Conservation (phyloP, 2,329 filamentous ascomycete genomes). For the Neopestalotiopsis clavispora region DNA sequence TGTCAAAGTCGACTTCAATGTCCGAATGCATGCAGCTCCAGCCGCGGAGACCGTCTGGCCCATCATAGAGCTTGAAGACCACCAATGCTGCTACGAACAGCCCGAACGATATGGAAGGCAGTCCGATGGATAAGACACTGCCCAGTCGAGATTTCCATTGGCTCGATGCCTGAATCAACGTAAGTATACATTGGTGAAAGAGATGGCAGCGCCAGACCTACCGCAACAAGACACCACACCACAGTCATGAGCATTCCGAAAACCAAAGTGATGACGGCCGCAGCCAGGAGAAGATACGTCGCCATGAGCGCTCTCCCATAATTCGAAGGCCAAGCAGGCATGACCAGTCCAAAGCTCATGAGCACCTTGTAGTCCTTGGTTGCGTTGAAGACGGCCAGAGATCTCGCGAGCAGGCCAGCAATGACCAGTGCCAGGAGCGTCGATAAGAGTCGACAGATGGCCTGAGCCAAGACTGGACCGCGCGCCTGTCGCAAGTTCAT, state of each 20-base stretch:
- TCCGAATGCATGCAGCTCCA: neutral
- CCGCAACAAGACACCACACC: neutral
- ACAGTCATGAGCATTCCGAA: neutral
- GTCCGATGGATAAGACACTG: neutral
- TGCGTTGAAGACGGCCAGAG: neutral
- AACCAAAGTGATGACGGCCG: neutral
- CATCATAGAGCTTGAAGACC: neutral
- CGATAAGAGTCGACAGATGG: neutral
- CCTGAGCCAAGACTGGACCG: neutral
- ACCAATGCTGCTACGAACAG: slow-evolving; percentile 1
- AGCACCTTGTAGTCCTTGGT: neutral
- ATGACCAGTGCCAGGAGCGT: neutral
- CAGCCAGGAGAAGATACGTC: neutral
- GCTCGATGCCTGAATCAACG: neutral
- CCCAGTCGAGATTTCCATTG: neutral
- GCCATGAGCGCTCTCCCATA: neutral
- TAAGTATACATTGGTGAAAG: neutral
- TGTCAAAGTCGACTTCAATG: neutral
- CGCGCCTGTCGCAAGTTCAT: neutral
- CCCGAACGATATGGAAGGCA: neutral
- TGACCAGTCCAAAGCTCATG: neutral
- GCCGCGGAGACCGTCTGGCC: neutral
- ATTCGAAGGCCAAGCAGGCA: neutral
- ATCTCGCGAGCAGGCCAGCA: neutral
- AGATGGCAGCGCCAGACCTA: neutral